Base-by-base conservation (phyloP, 2,329 filamentous ascomycete genomes). In the Colletotrichum scovillei region DNA sequence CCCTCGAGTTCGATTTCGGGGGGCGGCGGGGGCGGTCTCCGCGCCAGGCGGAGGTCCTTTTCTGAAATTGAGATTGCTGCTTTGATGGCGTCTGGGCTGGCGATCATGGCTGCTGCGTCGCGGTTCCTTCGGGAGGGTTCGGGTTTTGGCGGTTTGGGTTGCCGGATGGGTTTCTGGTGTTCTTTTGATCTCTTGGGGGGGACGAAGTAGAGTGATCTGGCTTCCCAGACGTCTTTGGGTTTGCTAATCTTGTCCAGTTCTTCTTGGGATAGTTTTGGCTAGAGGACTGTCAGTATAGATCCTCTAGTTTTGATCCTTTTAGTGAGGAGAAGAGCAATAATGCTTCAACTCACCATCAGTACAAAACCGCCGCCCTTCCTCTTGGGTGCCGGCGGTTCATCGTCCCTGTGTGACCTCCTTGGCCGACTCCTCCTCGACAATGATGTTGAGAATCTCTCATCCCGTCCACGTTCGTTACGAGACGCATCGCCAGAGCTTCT, bases 221-320 rank as follows among this genome's bases (percentile, higher is more conserved):
- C 58, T 11, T 67, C 35, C 56, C 62, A 72, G 22, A 74, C n/a
- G 24, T 63, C 57, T 5, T 63, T 28, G 16, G 38, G 6, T 5
- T 32, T 73, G 55, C 42, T 35, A 28, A 73, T 65, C 22, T 73
- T 73, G 19, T 60, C 60, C 35, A 53, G n/a, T 12, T 73, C 67
- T 14, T 70, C 67, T 16, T 56, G 16, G 22, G 70, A 35, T 7
- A 73, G 35, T 30, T 56, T 53, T 4, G 69, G 69, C 69, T 72
- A 30, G n/a, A 14, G 8, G 16, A 26, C 8, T 11, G 14, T 60
- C 4, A 67, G 38, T 53, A n/a, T 14, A 53, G 55, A n/a, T 26
- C 26, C 26, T 26, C 26, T 26, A 26, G 26, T 26, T 4, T 26
- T 26, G 26, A 26, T 26, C 26, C 26, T 26, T 26, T 26, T 26